phyloP scores from a whole-genome alignment of 2,329 filamentous ascomycete species.

The Metarhizium guizhouense region DNA sequence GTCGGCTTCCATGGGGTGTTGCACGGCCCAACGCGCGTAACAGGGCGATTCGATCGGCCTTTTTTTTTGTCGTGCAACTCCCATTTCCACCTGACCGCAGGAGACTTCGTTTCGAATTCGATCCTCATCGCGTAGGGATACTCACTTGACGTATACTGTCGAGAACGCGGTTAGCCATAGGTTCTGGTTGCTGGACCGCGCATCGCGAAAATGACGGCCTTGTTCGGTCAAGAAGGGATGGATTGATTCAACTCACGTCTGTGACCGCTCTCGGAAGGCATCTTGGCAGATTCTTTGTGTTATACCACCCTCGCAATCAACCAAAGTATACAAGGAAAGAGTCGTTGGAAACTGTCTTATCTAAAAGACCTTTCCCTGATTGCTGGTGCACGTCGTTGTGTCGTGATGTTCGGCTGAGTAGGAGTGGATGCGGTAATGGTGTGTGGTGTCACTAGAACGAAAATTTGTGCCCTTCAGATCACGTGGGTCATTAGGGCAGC shows the following conservation, averaged over 20 bases:
- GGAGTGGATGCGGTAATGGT: slow-evolving; percentile 27
- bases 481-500: slow-evolving; percentile 26
- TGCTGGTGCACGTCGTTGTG: slow-evolving; percentile 34
- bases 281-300: slow-evolving; percentile 52
- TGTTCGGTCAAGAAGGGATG: neutral
- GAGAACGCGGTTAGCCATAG: slow-evolving; percentile 9
- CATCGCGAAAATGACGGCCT: slow-evolving; percentile 6
- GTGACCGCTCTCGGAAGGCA: slow-evolving; percentile 83
- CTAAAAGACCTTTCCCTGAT: slow-evolving; percentile 35
- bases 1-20: neutral
- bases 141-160: slow-evolving; percentile 84
- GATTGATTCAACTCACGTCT: slow-evolving; percentile 57
- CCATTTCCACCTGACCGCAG: neutral
- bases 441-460: slow-evolving; percentile 23
- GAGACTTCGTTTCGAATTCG: slow-evolving; percentile 2
- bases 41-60: neutral
- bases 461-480: slow-evolving; percentile 27
- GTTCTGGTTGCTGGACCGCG: slow-evolving; percentile 17
- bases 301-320: slow-evolving; percentile 36
- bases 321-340: slow-evolving; percentile 31
- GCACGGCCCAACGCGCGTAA: neutral
- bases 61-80: neutral
- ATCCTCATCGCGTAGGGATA: slow-evolving; percentile 19
- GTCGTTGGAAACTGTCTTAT: slow-evolving; percentile 33
- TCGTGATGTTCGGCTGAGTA: slow-evolving; percentile 26